These are phyloP conservation scores for Penicillium sp. DNA, from an alignment of 2,329 filamentous ascomycete genomes.

Conservation along the genomic window DNA sequence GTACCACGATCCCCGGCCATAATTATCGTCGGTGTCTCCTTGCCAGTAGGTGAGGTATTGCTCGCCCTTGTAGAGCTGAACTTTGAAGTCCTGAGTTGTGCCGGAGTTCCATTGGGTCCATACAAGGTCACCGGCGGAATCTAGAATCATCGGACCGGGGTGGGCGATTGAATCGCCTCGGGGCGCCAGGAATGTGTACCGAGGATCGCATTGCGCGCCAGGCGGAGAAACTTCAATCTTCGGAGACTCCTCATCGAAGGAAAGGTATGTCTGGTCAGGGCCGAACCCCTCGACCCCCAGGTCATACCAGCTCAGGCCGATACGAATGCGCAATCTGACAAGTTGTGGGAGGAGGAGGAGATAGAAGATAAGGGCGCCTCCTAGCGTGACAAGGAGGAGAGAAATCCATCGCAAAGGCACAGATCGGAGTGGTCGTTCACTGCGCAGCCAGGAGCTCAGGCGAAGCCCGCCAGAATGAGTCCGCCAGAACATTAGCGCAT, in stretches of 20 bases:
- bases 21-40: slow-evolving; percentile 49
- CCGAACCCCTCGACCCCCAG: slow-evolving; percentile 34
- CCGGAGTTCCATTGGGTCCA: slow-evolving; percentile 35
- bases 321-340: slow-evolving; percentile 17
- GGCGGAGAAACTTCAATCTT: slow-evolving; percentile 26
- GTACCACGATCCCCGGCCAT: slow-evolving; percentile 39
- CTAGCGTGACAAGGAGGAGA: slow-evolving; percentile 1
- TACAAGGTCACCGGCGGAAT: slow-evolving; percentile 30
- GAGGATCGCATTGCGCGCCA: slow-evolving; percentile 29
- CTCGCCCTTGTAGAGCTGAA: slow-evolving; percentile 48
- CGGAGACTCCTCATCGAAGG: slow-evolving; percentile 32
- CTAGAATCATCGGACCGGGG: slow-evolving; percentile 45
- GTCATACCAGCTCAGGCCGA: slow-evolving; percentile 29
- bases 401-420: slow-evolving; percentile 5
- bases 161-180: slow-evolving; percentile 34
- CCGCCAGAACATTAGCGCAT: slow-evolving; percentile 24
- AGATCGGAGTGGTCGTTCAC: neutral
- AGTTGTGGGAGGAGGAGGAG: slow-evolving; percentile 19
- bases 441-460: slow-evolving; percentile 14
- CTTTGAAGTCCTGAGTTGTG: slow-evolving; percentile 49
- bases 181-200: slow-evolving; percentile 34
- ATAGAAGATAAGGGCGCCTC: slow-evolving; percentile 13
- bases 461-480: slow-evolving; percentile 13
- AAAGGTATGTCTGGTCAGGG: slow-evolving; percentile 28
- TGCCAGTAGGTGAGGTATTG: slow-evolving; percentile 52